Evolutionary conservation across 495 filamentous ascomycete species (phyloP), one percentile per base, ranked within the genome.

Genomic region (Beverwykella pulmonaria): DNA sequence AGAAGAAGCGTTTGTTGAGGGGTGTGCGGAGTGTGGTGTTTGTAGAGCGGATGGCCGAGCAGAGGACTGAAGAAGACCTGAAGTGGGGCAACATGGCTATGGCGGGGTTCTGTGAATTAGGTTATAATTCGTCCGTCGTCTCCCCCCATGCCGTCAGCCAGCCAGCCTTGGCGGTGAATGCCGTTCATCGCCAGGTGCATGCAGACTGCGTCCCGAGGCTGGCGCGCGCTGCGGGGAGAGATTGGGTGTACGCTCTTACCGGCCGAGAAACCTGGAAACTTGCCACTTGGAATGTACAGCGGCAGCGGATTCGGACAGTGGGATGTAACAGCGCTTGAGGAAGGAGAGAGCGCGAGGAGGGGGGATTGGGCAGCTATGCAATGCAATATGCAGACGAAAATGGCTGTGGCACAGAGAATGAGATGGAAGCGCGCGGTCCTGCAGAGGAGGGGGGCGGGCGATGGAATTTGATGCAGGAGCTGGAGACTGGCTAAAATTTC

Each of bases 1-100:
- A 82, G 78, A 91, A 92, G 69, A 79, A 79, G 76, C 85, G 81
- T 59, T 77, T 74, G 73, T 80, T 76, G 67, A 75, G 74, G 68
- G 79, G 66, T 39, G 59, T 50, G 54, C 53, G 63, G 50, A 77
- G 76, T 73, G 80, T 79, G 78, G 80, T 79, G 80, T 78, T 44
- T n/a, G 66, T 47, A 26, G 65, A 53, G 53, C 44, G 58, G 39
- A 65, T 30, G 56, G 61, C 22, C 26, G 68, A 59, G 61, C 69
- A 49, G 65, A 55, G 61, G 54, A 64, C 36, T 65, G 66, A 53
- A 69, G 58, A 61, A 67, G 70, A 52, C 57, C 44, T 53, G 30
- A 66, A 63, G 68, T 62, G 70, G 65, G 70, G 70, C 65, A 69
- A 41, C n/a, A 46, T 62, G 27, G n/a, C n/a, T n/a, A n/a, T n/a